Conservation (phyloP, 441 rosid genomes). For the Gossypium laxum region DNA sequence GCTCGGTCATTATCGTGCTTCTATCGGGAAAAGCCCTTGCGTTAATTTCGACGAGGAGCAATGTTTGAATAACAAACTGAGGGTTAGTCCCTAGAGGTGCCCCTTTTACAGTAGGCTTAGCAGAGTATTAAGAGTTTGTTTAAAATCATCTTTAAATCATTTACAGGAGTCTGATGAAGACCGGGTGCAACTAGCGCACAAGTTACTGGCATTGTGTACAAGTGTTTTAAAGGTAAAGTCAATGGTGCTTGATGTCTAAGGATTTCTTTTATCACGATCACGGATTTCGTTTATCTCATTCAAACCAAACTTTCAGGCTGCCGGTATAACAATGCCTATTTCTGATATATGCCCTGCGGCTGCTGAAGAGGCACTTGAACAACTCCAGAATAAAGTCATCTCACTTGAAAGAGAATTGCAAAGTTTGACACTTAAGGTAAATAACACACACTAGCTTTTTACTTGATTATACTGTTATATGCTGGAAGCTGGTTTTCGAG, state of each 20-base stretch:
- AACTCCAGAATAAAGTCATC: conserved; percentile 43
- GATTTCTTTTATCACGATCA: background rate
- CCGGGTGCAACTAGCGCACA: conserved; percentile 53
- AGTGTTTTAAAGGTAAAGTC: conserved; percentile 55
- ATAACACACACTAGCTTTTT: background rate
- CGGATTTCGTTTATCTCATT: background rate
- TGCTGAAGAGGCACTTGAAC: conserved; percentile 78
- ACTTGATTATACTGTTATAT: background rate
- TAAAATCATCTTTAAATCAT: conserved; percentile 13
- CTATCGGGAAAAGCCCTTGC: conserved; percentile 42
- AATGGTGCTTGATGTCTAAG: background rate
- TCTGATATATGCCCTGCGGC: conserved; percentile 44
- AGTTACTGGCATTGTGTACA: conserved; percentile 55
- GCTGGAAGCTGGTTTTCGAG: too few species aligned
- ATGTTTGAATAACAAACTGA: conserved; percentile 40
- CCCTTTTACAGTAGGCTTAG: background rate
- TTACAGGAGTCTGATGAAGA: conserved; percentile 63
- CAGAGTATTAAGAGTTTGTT: background rate
- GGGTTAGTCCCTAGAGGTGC: conserved; percentile 28
- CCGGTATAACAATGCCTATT: conserved; percentile 46
- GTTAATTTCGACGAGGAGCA: conserved; percentile 51
- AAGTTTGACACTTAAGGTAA: conserved; percentile 53
- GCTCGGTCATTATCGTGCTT: conserved; percentile 60
- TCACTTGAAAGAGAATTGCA: conserved; percentile 63
- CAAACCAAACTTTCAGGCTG: conserved; percentile 36